Evolutionary conservation across 1,284 basidiomycete genomes (phyloP).

Genomic region (Somion occarium): DNA sequence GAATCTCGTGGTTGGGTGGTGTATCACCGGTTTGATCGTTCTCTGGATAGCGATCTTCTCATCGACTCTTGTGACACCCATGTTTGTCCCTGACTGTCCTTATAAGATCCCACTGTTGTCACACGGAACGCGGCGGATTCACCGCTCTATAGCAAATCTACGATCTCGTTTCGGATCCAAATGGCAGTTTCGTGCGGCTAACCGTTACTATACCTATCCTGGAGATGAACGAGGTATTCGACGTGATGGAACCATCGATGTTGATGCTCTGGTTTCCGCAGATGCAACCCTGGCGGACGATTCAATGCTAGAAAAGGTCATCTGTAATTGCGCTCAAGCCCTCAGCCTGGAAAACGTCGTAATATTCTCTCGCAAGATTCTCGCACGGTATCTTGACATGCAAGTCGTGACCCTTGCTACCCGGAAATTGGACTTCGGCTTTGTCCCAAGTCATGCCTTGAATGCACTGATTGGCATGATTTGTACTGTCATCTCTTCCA

Average conservation of each 20-base stretch:
- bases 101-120: conserved; percentile 1
- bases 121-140: background rate
- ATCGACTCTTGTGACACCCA: background rate
- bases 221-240: background rate
- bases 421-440: background rate
- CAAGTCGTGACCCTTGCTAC: background rate
- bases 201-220: background rate
- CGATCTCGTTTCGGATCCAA: background rate
- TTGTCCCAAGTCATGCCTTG: background rate
- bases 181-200: background rate
- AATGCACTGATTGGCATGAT: background rate
- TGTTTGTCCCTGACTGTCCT: background rate
- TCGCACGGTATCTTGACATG: background rate
- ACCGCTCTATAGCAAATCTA: background rate
- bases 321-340: background rate
- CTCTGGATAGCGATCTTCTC: background rate
- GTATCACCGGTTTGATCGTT: background rate
- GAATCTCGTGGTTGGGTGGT: background rate
- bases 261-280: background rate
- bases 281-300: background rate
- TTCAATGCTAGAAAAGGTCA: background rate
- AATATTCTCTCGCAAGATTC: background rate
- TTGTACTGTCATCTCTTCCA: background rate
- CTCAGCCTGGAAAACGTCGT: background rate
- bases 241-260: background rate